phyloP scores from a whole-genome alignment of 345 rosid genomes.

The Cardamine chenopodiifolia region DNA sequence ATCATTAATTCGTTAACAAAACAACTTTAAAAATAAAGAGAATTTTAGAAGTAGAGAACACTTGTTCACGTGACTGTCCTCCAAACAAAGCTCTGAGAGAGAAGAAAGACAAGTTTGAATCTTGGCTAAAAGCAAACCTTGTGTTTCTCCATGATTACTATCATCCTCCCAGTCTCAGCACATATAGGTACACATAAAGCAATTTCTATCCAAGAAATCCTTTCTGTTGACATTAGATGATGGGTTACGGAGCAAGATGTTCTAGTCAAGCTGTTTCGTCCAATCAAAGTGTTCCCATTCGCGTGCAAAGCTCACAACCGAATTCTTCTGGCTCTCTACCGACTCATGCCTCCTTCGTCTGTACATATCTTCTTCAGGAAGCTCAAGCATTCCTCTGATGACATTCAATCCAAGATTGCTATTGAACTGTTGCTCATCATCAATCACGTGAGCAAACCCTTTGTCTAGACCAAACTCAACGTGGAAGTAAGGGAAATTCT shows the following conservation, averaged over 20 bases:
- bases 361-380: conserved; percentile 91
- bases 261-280: conserved; percentile 80
- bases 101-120: not conserved
- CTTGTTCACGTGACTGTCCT: not conserved
- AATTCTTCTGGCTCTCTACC: conserved; percentile 66
- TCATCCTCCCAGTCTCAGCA: not conserved
- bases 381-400: conserved; percentile 79
- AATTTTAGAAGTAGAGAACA: not conserved
- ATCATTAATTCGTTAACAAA: not conserved
- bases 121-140: not conserved
- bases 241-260: not conserved
- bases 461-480: conserved; percentile 82
- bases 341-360: conserved; percentile 69
- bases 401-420: conserved; percentile 85
- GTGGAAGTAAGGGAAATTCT: conserved; percentile 91
- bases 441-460: conserved; percentile 96
- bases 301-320: conserved; percentile 54
- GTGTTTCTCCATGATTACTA: not conserved
- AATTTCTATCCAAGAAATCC: not conserved
- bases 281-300: conserved; percentile 91
- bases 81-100: not conserved
- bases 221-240: not conserved
- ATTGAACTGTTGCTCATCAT: conserved; percentile 80
- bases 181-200: not conserved
- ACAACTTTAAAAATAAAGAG: not conserved